phyloP scores from a whole-genome alignment of 2,329 filamentous ascomycete genomes.

The Orbilia blumenaviensis region DNA sequence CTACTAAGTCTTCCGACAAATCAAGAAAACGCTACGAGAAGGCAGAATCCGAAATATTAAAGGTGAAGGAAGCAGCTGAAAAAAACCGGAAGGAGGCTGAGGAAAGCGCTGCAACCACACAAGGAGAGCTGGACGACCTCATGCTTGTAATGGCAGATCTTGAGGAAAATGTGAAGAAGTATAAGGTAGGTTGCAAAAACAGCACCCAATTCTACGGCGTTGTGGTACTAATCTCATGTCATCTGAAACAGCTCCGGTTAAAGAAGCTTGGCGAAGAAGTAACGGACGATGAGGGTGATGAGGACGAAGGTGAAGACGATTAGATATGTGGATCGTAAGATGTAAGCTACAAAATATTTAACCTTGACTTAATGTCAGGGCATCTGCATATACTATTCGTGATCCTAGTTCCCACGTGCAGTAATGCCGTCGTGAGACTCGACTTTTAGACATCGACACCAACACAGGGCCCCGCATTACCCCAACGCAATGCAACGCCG shows the following conservation, averaged over 20 bases:
- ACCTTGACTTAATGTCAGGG: background rate
- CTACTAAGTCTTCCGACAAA: constrained; percentile 61
- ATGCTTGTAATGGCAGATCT: constrained; percentile 82
- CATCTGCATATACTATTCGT: background rate
- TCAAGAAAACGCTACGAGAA: constrained; percentile 60
- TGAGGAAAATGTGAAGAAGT: constrained; percentile 77
- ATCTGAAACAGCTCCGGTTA: constrained; percentile 66
- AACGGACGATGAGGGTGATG: constrained; percentile 78
- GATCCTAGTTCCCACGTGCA: background rate
- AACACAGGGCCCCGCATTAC: background rate
- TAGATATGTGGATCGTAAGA: constrained; percentile 5
- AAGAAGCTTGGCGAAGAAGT: constrained; percentile 74
- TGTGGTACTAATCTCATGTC: constrained; percentile 20
- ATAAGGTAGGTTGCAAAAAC: constrained; percentile 71
- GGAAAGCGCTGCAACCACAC: constrained; percentile 71
- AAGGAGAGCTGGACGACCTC: constrained; percentile 80
- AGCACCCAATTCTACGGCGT: background rate
- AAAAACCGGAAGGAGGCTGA: constrained; percentile 65
- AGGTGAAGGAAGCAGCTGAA: constrained; percentile 59
- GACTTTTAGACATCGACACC: background rate
- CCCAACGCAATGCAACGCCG: constrained; percentile 28
- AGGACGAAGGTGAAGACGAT: constrained; percentile 63
- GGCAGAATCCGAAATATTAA: constrained; percentile 58
- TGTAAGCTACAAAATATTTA: constrained; percentile 11
- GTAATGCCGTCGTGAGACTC: background rate